Base-by-base conservation (phyloP, 176 grass and related monocot species). In the Aegilops tauschii region DNA sequence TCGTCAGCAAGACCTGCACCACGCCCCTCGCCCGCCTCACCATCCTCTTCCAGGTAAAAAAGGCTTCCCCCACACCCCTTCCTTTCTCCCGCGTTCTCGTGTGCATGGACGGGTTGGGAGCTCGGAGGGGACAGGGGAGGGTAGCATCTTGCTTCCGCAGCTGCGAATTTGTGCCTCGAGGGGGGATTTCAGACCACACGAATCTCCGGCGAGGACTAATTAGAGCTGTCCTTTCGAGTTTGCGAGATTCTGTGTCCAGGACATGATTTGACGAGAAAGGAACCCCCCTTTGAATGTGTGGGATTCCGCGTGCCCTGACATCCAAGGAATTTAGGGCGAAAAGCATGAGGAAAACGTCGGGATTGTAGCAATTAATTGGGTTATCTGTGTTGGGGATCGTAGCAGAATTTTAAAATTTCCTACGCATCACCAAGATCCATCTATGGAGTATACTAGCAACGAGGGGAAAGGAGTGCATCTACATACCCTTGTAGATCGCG, bases 1-100 rank as follows among this genome's bases (percentile, higher is more conserved):
- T 91, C 65, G 89, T 98, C 58, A 98, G 95, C 87, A 98, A 98
- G 93, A 93, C 95, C 25, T 95, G 95, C 87, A 98, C 93, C 40
- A 93, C 95, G 1, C 96, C 96, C 1, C 93, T 98, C 42, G 96
- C 91, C 61, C 90, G 96, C 18, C 90, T 98, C 80, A 98, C 96
- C 56, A 98, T 98, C 78, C 91, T 98, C 81, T 95, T 95, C 85
- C 96, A 98, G 93, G 95, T 98, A 9, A 9, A 44, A 9, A 1
- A 2, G 13, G 18, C 1, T 3, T n/a, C 9, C 36, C 20, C 4
- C 2, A 1, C 7, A 12, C 16, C 25, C 58, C 68, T 31, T 20
- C 23, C 23, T 25, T 25, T 25, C 50, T 54, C 50, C 16, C 1
- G 20, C 9, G 39, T 2, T 81, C n/a, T 18, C 11, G 75, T 65